Conservation (phyloP, 176 grass and related monocot genomes). For the Paspalum vaginatum region DNA sequence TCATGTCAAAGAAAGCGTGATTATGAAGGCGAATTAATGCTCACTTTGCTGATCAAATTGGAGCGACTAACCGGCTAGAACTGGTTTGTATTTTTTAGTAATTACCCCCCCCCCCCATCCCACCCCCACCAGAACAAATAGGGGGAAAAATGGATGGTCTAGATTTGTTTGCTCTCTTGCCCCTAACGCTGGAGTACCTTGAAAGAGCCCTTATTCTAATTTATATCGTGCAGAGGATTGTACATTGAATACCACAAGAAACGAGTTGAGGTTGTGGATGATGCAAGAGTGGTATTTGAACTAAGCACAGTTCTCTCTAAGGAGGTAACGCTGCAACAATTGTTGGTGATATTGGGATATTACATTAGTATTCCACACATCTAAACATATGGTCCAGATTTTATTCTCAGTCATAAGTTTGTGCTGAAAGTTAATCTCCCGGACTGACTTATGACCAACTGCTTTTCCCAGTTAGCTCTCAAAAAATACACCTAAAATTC, state of each 20-base stretch:
- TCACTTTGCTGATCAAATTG: no score
- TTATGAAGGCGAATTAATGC: no score
- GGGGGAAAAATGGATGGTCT: no score
- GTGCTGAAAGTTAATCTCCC: not conserved
- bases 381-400: constrained; percentile 19
- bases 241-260: constrained; percentile 89
- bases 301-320: constrained; percentile 84
- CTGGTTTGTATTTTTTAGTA: no score
- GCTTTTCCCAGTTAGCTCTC: not conserved
- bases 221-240: constrained; percentile 53
- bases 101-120: no score
- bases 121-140: no score
- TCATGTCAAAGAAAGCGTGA: no score
- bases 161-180: no score
- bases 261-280: constrained; percentile 60
- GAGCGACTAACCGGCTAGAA: no score
- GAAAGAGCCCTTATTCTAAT: not conserved
- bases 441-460: constrained; percentile 14
- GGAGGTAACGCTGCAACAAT: constrained; percentile 57
- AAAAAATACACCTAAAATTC: no score
- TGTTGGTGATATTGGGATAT: constrained; percentile 6
- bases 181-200: no score
- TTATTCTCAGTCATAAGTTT: not conserved
- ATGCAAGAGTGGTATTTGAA: constrained; percentile 87
- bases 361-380: not conserved